Conservation (phyloP, 495 filamentous ascomycete genomes). For the Penicillium pulvis region DNA sequence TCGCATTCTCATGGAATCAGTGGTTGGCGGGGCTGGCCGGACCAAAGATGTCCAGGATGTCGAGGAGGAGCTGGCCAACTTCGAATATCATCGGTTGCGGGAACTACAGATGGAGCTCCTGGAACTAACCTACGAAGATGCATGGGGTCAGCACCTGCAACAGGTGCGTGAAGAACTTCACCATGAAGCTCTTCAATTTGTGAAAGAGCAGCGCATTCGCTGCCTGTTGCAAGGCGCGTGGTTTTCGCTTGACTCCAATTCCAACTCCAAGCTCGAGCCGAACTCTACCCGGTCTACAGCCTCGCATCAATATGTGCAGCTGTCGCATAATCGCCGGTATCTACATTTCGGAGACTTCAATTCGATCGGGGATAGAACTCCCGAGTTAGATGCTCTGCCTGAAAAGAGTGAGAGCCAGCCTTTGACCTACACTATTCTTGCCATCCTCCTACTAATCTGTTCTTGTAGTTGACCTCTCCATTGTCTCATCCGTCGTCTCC, state of each 20-base stretch:
- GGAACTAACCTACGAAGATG: constrained; percentile 88
- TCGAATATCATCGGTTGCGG: constrained; percentile 74
- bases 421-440: not conserved
- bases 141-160: constrained; percentile 86
- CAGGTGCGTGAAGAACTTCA: constrained; percentile 93
- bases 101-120: constrained; percentile 95
- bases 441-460: constrained; percentile 12
- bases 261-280: constrained; percentile 38
- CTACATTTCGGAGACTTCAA: constrained; percentile 93
- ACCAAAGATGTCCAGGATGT: constrained; percentile 86
- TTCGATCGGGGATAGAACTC: constrained; percentile 60
- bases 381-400: constrained; percentile 69
- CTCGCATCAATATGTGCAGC: constrained; percentile 78
- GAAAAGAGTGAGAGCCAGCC: constrained; percentile 65
- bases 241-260: constrained; percentile 66
- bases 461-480: constrained; percentile 73
- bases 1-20: constrained; percentile 86
- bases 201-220: constrained; percentile 95
- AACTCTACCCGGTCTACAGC: constrained; percentile 38
- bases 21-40: constrained; percentile 79
- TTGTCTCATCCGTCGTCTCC: constrained; percentile 88
- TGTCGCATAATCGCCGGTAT: constrained; percentile 89
- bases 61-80: constrained; percentile 84
- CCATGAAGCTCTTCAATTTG: constrained; percentile 89
- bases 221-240: constrained; percentile 87